Evolutionary conservation across 2,329 filamentous ascomycete species (phyloP).

Genomic region (Cadophora gregata): DNA sequence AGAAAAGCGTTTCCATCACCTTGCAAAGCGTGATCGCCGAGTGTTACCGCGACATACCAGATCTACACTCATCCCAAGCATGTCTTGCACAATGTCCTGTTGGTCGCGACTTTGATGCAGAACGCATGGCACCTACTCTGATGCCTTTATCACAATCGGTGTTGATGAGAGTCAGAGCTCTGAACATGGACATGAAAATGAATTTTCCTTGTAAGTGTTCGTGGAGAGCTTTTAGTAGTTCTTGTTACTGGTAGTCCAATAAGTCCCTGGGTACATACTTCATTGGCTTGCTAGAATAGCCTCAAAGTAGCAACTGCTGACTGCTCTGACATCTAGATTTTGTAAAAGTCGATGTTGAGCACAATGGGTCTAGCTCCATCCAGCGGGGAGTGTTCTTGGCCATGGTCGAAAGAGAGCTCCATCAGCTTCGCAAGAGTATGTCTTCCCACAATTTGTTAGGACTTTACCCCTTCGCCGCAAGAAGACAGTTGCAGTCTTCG

Average conservation of each 20-base stretch:
- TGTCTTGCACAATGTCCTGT: too few relatives aligned
- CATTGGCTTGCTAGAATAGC: background rate
- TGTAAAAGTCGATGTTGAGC: background rate
- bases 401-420: background rate
- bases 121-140: background rate
- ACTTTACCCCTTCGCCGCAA: background rate
- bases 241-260: background rate
- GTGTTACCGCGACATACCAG: background rate
- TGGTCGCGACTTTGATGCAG: background rate
- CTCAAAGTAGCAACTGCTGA: background rate
- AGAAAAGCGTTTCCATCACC: background rate
- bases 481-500: background rate
- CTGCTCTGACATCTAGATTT: background rate
- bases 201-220: background rate
- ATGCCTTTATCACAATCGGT: background rate
- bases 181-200: background rate
- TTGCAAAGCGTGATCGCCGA: background rate
- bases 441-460: background rate
- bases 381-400: background rate
- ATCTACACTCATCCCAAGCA: background rate
- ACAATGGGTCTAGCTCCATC: slow-evolving; percentile 4
- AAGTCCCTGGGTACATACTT: background rate
- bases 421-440: background rate
- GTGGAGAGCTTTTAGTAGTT: too few relatives aligned
- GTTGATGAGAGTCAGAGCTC: slow-evolving; percentile 5